Percentiles rank a stretch among this genome's conserved stretches.
Conservation (phyloP, 1,139 yeast species). For the Debaryomycetaceae sp. region DNA sequence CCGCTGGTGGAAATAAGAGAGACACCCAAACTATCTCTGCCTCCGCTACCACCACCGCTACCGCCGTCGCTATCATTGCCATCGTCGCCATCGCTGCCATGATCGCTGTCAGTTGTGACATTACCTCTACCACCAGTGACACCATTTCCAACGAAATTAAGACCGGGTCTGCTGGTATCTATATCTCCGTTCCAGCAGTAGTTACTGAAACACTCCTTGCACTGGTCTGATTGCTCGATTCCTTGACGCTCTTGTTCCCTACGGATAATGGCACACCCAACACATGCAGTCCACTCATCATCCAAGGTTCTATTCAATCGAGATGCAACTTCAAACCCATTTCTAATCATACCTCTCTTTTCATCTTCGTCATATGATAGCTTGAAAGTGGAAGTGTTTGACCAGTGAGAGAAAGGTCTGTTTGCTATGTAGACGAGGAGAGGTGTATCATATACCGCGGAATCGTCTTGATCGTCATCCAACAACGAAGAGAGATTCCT, state of each 20-base stretch:
- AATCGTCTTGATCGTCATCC: conserved; percentile 18
- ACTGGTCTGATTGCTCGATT: conserved; percentile 36
- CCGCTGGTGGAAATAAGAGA: conserved; percentile 6
- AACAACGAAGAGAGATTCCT: conserved; percentile 26
- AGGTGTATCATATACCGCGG: conserved; percentile 36
- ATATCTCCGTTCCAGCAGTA: conserved; percentile 38
- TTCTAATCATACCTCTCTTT: conserved; percentile 26
- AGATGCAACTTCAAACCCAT: conserved; percentile 39
- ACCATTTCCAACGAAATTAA: conserved; percentile 27
- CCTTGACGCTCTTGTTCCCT: conserved; percentile 41
- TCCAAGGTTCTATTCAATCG: conserved; percentile 35
- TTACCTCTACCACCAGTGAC: conserved; percentile 20
- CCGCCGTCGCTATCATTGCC: conserved; percentile 11
- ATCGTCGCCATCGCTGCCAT: conserved; percentile 39
- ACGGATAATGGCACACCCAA: conserved; percentile 46
- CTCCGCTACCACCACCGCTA: background rate
- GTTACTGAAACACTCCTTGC: conserved; percentile 33
- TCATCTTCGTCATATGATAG: conserved; percentile 38
- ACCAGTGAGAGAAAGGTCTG: conserved; percentile 22
- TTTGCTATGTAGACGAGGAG: conserved; percentile 40
- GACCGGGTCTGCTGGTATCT: conserved; percentile 10
- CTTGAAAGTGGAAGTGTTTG: conserved; percentile 40
- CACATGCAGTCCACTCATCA: conserved; percentile 38
- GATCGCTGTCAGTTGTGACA: conserved; percentile 11
- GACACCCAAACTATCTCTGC: conserved; percentile 13